A percentile compares a stretch with the other conserved stretches of the same genome.
These are phyloP conservation scores for Torulaspora microellipsoides DNA, from an alignment of 805 yeast genomes.

Conservation along the genomic window DNA sequence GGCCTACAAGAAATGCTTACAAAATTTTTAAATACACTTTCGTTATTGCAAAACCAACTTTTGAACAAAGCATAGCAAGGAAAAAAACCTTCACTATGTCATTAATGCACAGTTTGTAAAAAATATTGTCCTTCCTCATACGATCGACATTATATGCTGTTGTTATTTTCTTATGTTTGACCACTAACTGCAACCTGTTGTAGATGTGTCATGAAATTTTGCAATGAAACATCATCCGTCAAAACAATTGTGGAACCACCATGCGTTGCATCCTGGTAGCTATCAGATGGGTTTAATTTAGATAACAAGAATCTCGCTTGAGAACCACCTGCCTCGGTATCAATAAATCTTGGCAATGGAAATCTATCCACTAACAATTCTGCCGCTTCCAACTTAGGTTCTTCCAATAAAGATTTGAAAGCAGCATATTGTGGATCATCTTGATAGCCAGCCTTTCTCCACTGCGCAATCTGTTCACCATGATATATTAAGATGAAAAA, in stretches of 20 bases:
- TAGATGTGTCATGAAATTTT: slow-evolving; percentile 91
- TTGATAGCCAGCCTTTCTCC: slow-evolving; percentile 95
- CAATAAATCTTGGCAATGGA: slow-evolving; percentile 96
- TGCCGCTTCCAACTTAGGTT: slow-evolving; percentile 89
- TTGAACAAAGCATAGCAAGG: neutral
- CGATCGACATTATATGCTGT: neutral
- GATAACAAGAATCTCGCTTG: slow-evolving; percentile 96
- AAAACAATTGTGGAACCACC: slow-evolving; percentile 74
- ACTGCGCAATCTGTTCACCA: slow-evolving; percentile 90
- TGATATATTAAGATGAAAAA: slow-evolving; percentile 95
- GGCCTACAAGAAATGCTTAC: no score
- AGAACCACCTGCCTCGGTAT: slow-evolving; percentile 97
- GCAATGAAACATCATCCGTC: slow-evolving; percentile 94
- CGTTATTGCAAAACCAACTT: neutral
- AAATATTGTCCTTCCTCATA: neutral
- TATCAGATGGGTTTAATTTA: slow-evolving; percentile 89
- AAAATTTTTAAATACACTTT: no score
- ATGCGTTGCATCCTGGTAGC: slow-evolving; percentile 52
- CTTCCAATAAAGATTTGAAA: slow-evolving; percentile 79
- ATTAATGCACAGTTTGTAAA: neutral
- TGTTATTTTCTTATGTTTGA: slow-evolving; percentile 23
- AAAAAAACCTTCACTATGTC: neutral
- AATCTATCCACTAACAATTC: slow-evolving; percentile 86
- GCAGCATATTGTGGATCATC: slow-evolving; percentile 85
- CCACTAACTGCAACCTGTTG: slow-evolving; percentile 80